phyloP scores from a whole-genome alignment of 73 alveolate species.

The Effrenium voratum region DNA sequence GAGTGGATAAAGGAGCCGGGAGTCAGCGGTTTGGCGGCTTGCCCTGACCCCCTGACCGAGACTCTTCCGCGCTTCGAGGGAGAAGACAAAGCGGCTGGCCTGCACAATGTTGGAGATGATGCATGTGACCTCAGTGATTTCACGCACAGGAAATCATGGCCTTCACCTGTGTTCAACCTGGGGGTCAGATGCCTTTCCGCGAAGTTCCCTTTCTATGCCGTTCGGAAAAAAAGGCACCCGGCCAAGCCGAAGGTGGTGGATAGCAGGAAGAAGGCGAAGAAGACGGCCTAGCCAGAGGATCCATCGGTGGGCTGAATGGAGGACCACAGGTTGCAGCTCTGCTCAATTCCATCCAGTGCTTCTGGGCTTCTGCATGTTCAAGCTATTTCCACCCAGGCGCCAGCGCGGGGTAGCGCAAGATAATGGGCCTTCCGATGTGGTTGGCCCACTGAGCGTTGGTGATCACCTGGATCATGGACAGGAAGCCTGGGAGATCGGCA shows the following conservation, averaged over 20 bases:
- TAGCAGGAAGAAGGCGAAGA: constrained; percentile 77
- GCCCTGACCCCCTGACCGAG: too few species aligned
- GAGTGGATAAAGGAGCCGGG: too few species aligned
- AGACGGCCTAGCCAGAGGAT: not conserved
- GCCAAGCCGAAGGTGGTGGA: constrained; percentile 69
- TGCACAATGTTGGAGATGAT: constrained; percentile 66
- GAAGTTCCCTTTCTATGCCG: not conserved
- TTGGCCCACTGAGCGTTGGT: constrained; percentile 82
- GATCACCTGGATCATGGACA: constrained; percentile 52
- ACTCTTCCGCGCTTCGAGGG: not conserved
- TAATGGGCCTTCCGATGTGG: constrained; percentile 62
- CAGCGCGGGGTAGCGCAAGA: constrained; percentile 39
- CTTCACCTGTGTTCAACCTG: not conserved
- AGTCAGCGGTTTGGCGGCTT: too few species aligned
- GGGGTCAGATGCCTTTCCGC: not conserved
- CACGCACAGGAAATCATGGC: not conserved
- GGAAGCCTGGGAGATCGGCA: constrained; percentile 25
- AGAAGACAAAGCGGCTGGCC: not conserved
- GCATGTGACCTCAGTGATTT: constrained; percentile 9
- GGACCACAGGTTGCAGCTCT: not conserved
- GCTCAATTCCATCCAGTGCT: not conserved
- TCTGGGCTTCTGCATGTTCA: not conserved
- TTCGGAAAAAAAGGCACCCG: not conserved
- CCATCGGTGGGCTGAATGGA: not conserved
- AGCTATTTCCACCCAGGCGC: not conserved